phyloP scores from a whole-genome alignment of 1,139 yeast species.

The Debaryomyces nepalensis region DNA sequence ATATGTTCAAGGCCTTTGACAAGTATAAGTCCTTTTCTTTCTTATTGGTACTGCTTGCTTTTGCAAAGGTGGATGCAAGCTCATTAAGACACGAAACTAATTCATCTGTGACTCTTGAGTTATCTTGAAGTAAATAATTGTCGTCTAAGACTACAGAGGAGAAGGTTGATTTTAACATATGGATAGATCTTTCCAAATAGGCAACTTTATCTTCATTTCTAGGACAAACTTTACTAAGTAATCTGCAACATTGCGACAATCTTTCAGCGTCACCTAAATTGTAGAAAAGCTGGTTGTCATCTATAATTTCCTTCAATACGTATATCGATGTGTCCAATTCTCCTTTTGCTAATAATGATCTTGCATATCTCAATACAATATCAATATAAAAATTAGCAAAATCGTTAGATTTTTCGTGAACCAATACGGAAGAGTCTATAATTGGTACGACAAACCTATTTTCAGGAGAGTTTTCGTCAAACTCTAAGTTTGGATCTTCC shows the following conservation, averaged over 20 bases:
- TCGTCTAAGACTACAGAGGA: constrained; percentile 32
- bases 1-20: constrained; percentile 38
- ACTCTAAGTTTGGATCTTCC: constrained; percentile 30
- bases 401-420: constrained; percentile 34
- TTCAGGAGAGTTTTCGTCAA: constrained; percentile 30
- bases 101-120: constrained; percentile 45
- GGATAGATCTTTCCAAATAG: constrained; percentile 47
- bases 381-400: constrained; percentile 52
- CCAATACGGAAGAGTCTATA: constrained; percentile 34
- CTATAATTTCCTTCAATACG: constrained; percentile 36
- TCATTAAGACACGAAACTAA: constrained; percentile 38
- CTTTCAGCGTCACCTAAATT: constrained; percentile 51
- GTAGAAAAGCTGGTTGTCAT: constrained; percentile 44
- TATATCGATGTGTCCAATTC: constrained; percentile 36
- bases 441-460: constrained; percentile 40
- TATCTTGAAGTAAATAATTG: constrained; percentile 30
- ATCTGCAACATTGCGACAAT: constrained; percentile 46
- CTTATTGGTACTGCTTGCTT: constrained; percentile 18
- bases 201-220: constrained; percentile 33
- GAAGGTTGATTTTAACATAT: constrained; percentile 40
- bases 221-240: constrained; percentile 37
- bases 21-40: constrained; percentile 24
- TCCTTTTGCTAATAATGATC: constrained; percentile 49
- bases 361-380: constrained; percentile 47
- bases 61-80: constrained; percentile 40